Conservation (phyloP, 2,329 filamentous ascomycete genomes). For the Arthrobotrys sinensis region DNA sequence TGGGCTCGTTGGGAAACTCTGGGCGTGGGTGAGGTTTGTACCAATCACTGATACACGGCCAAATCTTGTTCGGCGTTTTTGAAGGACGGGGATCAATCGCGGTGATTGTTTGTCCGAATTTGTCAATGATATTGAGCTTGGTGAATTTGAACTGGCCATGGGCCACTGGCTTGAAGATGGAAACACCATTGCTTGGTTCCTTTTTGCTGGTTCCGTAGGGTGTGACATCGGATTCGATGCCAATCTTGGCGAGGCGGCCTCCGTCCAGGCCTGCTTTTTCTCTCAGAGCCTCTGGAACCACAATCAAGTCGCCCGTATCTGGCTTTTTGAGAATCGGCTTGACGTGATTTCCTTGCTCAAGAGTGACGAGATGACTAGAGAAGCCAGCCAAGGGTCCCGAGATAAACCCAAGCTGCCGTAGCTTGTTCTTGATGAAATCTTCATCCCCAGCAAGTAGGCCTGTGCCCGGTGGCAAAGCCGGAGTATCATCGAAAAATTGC, state of each 20-base stretch:
- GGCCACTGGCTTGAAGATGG: slow-evolving; percentile 67
- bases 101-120: slow-evolving; percentile 69
- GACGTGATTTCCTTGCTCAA: slow-evolving; percentile 67
- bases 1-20: slow-evolving; percentile 60
- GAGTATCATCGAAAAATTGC: slow-evolving; percentile 66
- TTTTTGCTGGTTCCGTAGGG: slow-evolving; percentile 66
- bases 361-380: slow-evolving; percentile 66
- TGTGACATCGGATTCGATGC: slow-evolving; percentile 65
- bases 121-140: slow-evolving; percentile 71
- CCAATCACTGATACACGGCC: slow-evolving; percentile 67
- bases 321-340: slow-evolving; percentile 66
- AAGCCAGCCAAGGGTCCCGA: slow-evolving; percentile 67
- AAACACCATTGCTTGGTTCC: slow-evolving; percentile 15
- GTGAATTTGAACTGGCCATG: slow-evolving; percentile 71
- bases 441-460: background rate
- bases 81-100: slow-evolving; percentile 64
- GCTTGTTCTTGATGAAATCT: slow-evolving; percentile 56
- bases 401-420: slow-evolving; percentile 63
- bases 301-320: slow-evolving; percentile 52
- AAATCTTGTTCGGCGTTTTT: slow-evolving; percentile 61
- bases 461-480: slow-evolving; percentile 61
- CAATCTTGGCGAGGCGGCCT: slow-evolving; percentile 63
- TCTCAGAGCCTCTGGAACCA: slow-evolving; percentile 36
- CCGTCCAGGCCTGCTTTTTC: slow-evolving; percentile 49
- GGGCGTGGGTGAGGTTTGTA: slow-evolving; percentile 64